Evolutionary conservation across 2,329 filamentous ascomycete species (phyloP).

Genomic region (Arthroderma sp.): DNA sequence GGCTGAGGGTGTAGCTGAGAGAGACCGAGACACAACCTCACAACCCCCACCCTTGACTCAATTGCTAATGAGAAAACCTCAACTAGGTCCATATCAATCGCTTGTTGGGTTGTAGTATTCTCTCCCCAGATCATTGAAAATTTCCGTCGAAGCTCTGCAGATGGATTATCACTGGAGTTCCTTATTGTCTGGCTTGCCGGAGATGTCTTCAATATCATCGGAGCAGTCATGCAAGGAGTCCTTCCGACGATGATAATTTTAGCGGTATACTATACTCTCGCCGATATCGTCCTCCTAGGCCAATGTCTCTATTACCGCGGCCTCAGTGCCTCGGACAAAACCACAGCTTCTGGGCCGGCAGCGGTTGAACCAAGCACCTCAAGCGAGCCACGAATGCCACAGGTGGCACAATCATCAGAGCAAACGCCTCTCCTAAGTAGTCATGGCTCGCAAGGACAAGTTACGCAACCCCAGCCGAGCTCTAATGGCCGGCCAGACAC

Average conservation of each 20-base stretch:
- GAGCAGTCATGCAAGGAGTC: slow-evolving; percentile 82
- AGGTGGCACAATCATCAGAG: slow-evolving; percentile 12
- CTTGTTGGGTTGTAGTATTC: slow-evolving; percentile 96
- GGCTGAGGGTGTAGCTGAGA: background rate
- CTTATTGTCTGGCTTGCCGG: slow-evolving; percentile 85
- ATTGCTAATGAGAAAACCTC: slow-evolving; percentile 3
- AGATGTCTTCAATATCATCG: slow-evolving; percentile 93
- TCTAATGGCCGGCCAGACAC: slow-evolving; percentile 9
- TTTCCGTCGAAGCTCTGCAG: slow-evolving; percentile 70
- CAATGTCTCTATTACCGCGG: slow-evolving; percentile 97
- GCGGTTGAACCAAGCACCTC: background rate
- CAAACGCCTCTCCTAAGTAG: slow-evolving; percentile 16
- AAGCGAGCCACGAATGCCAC: background rate
- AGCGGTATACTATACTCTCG: slow-evolving; percentile 87
- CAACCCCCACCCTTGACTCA: background rate
- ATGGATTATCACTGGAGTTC: slow-evolving; percentile 83
- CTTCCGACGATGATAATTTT: slow-evolving; percentile 91
- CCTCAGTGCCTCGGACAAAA: slow-evolving; percentile 39
- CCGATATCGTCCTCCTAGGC: slow-evolving; percentile 72
- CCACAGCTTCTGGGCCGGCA: slow-evolving; percentile 4
- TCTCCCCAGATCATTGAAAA: slow-evolving; percentile 95
- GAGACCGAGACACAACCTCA: background rate
- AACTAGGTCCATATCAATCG: slow-evolving; percentile 77
- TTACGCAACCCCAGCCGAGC: background rate
- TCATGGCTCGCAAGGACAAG: background rate